phyloP scores from a whole-genome alignment of 345 rosid species.

The Geranium rotundifolium region DNA sequence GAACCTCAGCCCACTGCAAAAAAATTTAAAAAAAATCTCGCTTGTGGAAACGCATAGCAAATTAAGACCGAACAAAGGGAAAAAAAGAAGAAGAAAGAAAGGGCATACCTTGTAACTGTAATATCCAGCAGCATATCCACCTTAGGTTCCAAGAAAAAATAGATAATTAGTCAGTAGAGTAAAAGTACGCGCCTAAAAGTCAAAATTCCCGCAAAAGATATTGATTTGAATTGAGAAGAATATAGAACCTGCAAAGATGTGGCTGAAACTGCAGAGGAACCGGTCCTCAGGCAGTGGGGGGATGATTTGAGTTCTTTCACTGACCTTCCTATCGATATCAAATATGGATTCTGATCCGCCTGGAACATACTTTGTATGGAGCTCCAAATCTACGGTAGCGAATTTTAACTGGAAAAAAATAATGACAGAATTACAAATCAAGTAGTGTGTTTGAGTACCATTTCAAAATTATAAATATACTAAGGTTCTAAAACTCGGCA shows the following conservation, averaged over 20 bases:
- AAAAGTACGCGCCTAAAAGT: background rate
- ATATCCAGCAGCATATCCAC: slow-evolving; percentile 94
- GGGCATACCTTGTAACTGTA: slow-evolving; percentile 80
- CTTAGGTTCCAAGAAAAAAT: slow-evolving; percentile 24
- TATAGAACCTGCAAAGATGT: slow-evolving; percentile 69
- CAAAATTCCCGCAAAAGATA: slow-evolving; percentile 4
- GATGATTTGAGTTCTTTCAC: slow-evolving; percentile 51
- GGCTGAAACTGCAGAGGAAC: slow-evolving; percentile 74
- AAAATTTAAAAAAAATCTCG: background rate
- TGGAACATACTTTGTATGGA: slow-evolving; percentile 59
- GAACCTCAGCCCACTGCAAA: slow-evolving; percentile 94
- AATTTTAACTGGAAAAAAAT: slow-evolving; percentile 37
- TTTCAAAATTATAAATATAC: background rate
- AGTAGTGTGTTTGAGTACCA: background rate
- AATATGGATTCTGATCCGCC: slow-evolving; percentile 64
- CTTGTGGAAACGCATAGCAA: too few relatives aligned
- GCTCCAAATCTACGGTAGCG: slow-evolving; percentile 65
- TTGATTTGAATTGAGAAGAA: background rate
- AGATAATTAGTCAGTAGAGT: background rate
- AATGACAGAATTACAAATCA: background rate
- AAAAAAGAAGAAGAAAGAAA: background rate
- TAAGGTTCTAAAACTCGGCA: too few relatives aligned
- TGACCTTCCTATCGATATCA: slow-evolving; percentile 67
- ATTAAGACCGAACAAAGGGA: background rate
- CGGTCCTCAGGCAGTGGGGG: slow-evolving; percentile 79